Base-by-base conservation (phyloP, 352 stramenopile genomes). In the Peronosclerospora sorghi region DNA sequence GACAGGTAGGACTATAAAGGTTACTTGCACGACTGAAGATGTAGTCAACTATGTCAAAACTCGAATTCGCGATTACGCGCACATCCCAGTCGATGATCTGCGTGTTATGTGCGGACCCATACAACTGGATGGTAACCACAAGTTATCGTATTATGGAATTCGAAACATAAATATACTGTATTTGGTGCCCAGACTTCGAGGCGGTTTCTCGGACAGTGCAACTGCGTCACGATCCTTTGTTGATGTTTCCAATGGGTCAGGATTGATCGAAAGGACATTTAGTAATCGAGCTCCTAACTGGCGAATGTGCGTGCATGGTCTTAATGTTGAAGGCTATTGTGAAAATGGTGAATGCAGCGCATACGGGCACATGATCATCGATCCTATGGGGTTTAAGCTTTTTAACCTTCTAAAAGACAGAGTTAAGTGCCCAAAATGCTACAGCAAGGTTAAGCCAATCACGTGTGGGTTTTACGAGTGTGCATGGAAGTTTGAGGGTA, bases 401-500 rank as follows among this genome's bases (percentile, higher is more conserved):
- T 53, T 70, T 42, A 65, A 70, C 29, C 36, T 70, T 13, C 15
- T 56, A 1, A 6, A 15, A 19, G 51, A 60, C 20, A 14, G 21
- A 1, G 18, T 8, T 65, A 51, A 29, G 29, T 56, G 10, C n/a
- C 37, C 37, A 9, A n/a, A 24, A 0, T 67, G 61, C 14, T 5
- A 24, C 10, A n/a, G 1, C 2, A 21, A 29, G 1, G 41, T 72
- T 5, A 41, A 48, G 2, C 53, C 57, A 4, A 8, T 60, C 5
- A 57, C 53, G 0, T 72, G 62, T 23, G 62, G 57, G 0, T 62
- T 68, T 26, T 65, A 68, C 24, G 46, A 62, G 18, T 72, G 62
- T 15, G 38, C 28, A 1, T 72, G 62, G 57, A 49, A 54, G 23
- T 72, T 43, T 41, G 61, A 71, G 13, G 61, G 53, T 12, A 35